phyloP scores from a whole-genome alignment of 805 yeast species.

The Ogataea neopini region DNA sequence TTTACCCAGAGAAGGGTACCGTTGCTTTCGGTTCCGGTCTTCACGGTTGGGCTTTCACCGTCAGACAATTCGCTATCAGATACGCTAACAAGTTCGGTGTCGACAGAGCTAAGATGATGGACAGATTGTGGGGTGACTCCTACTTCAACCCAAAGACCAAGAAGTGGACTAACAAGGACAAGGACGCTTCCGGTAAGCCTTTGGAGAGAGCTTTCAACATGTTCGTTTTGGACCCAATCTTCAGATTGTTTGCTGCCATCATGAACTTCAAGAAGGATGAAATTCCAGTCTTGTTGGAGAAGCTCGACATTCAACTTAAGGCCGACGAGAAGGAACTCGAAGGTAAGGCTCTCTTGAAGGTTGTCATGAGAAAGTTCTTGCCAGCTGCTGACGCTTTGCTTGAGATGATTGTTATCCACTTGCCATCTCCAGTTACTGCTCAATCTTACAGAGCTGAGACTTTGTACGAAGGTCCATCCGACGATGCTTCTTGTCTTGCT shows the following conservation, averaged over 20 bases:
- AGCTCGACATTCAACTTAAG: slow-evolving; percentile 92
- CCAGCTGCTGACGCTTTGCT: slow-evolving; percentile 99
- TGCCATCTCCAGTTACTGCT: slow-evolving; percentile 99
- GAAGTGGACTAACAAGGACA: slow-evolving; percentile 97
- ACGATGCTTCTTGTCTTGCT: slow-evolving; percentile 86
- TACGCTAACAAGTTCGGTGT: slow-evolving; percentile 99
- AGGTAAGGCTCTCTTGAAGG: slow-evolving; percentile 98
- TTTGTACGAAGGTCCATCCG: slow-evolving; percentile 98
- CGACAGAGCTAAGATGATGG: slow-evolving; percentile 97
- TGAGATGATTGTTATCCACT: slow-evolving; percentile 97
- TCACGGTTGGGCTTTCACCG: slow-evolving; percentile 99
- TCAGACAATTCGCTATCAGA: slow-evolving; percentile 97
- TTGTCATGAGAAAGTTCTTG: slow-evolving; percentile 99
- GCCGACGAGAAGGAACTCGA: slow-evolving; percentile 96
- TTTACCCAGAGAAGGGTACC: slow-evolving; percentile 98
- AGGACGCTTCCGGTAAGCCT: slow-evolving; percentile 91
- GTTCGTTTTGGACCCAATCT: slow-evolving; percentile 98
- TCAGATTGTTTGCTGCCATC: slow-evolving; percentile 94
- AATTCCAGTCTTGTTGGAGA: slow-evolving; percentile 86
- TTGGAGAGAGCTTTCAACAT: slow-evolving; percentile 99
- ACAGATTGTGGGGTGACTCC: slow-evolving; percentile 99
- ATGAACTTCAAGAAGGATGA: slow-evolving; percentile 99
- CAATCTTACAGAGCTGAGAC: slow-evolving; percentile 99
- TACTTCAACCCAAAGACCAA: slow-evolving; percentile 99
- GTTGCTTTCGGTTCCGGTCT: slow-evolving; percentile 99